Evolutionary conservation across 2,329 filamentous ascomycete species (phyloP).

Genomic region (Arthrobotrys sphaeroides): DNA sequence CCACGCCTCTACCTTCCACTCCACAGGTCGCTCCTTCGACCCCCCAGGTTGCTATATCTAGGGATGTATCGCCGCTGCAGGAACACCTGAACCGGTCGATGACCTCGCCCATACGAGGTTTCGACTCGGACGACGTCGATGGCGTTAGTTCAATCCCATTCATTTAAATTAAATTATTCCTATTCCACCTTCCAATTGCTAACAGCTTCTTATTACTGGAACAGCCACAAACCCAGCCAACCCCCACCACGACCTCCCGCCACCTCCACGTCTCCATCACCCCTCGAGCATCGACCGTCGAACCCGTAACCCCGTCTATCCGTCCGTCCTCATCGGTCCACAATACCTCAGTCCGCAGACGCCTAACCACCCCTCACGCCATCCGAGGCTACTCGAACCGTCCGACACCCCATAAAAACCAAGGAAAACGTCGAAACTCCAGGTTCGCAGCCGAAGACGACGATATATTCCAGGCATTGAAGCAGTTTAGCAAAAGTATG

Average conservation of each 20-base stretch:
- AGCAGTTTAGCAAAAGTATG: slow-evolving; percentile 47
- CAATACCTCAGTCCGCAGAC: slow-evolving; percentile 27
- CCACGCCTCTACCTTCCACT: not conserved
- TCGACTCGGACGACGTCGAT: slow-evolving; percentile 3
- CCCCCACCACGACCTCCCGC: slow-evolving; percentile 16
- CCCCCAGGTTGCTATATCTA: not conserved
- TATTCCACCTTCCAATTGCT: not conserved
- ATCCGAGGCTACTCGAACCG: slow-evolving; percentile 39
- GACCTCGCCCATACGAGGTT: slow-evolving; percentile 35
- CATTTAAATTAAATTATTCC: no score
- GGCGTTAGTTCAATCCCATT: not conserved
- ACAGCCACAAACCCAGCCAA: slow-evolving; percentile 11
- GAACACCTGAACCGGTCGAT: slow-evolving; percentile 15
- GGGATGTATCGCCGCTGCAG: slow-evolving; percentile 5
- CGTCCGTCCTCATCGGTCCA: slow-evolving; percentile 20
- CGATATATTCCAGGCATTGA: slow-evolving; percentile 42
- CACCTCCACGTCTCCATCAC: slow-evolving; percentile 20
- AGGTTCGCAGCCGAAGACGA: slow-evolving; percentile 48
- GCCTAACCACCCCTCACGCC: slow-evolving; percentile 40
- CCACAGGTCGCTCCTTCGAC: not conserved
- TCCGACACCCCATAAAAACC: slow-evolving; percentile 44
- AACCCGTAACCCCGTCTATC: slow-evolving; percentile 38
- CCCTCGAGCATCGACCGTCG: slow-evolving; percentile 40
- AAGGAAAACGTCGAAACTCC: slow-evolving; percentile 47
- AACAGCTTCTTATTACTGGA: not conserved